Evolutionary conservation across 2,329 filamentous ascomycete genomes (phyloP).

Genomic region (Ophiostoma novo-ulmi): DNA sequence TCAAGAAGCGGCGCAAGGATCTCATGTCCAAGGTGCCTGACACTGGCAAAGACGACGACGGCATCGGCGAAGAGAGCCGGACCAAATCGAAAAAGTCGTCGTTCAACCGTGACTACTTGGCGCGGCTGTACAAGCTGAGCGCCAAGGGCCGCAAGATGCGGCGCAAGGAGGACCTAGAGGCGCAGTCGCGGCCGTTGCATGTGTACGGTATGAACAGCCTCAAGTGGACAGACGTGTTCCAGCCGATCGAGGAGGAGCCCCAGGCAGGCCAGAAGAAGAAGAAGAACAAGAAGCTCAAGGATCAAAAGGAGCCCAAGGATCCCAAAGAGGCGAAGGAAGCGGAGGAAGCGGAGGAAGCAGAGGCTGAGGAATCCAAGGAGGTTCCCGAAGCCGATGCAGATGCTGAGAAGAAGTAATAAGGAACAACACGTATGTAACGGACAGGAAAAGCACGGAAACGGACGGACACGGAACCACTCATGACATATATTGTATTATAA

Average conservation of each 20-base stretch:
- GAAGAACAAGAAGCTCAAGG: constrained; percentile 17
- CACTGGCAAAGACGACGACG: neutral
- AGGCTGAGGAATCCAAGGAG: neutral
- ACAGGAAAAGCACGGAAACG: neutral
- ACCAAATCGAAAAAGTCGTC: neutral
- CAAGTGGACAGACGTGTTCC: constrained; percentile 37
- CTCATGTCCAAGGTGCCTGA: constrained; percentile 18
- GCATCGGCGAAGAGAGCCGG: neutral
- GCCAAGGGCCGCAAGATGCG: constrained; percentile 26
- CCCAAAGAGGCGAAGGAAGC: neutral
- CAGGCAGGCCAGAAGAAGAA: constrained; percentile 1
- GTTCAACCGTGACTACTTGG: constrained; percentile 26
- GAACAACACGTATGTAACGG: neutral
- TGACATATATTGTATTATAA: constrained; percentile 6
- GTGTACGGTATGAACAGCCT: constrained; percentile 42
- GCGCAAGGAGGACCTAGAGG: constrained; percentile 41
- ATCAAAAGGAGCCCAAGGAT: neutral
- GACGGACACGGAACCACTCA: constrained; percentile 3
- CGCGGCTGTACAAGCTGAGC: constrained; percentile 25
- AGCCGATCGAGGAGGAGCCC: constrained; percentile 11
- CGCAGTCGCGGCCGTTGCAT: constrained; percentile 44
- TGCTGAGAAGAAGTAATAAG: neutral
- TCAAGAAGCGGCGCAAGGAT: constrained; percentile 24
- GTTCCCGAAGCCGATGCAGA: neutral
- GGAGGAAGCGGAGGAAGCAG: too few species aligned